phyloP scores from a whole-genome alignment of 192 early-diverging fungal species.

The Phycomyces blakesleeanus region DNA sequence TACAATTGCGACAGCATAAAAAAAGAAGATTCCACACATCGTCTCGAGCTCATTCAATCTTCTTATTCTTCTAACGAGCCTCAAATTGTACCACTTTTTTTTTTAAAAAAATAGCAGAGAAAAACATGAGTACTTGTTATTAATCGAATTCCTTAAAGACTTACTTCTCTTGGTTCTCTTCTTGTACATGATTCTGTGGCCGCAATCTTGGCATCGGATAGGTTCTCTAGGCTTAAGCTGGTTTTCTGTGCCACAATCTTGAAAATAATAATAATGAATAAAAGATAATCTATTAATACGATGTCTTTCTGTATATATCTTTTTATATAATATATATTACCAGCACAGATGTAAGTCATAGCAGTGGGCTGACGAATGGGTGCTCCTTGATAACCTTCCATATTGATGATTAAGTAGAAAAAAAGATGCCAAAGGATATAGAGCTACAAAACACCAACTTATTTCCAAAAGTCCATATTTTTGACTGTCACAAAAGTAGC shows the following conservation, averaged over 20 bases:
- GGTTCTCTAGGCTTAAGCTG: slow-evolving; percentile 91
- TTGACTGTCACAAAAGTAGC: no score
- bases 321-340: slow-evolving; percentile 7
- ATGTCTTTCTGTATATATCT: not conserved
- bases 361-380: slow-evolving; percentile 31
- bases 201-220: slow-evolving; percentile 94
- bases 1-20: no score
- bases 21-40: no score
- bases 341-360: slow-evolving; percentile 42
- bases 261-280: not conserved
- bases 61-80: slow-evolving; percentile 65
- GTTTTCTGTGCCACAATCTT: slow-evolving; percentile 84
- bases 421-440: no score
- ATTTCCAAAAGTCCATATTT: no score
- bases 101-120: slow-evolving; percentile 20
- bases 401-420: not conserved
- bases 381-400: slow-evolving; percentile 30
- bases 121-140: not conserved
- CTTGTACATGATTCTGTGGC: slow-evolving; percentile 96
- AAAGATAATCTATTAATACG: not conserved
- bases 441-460: no score
- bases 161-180: slow-evolving; percentile 90
- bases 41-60: no score
- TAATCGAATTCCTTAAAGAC: slow-evolving; percentile 8
- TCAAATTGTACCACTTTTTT: slow-evolving; percentile 97